Percentiles rank a stretch among this genome's conserved stretches.
phyloP scores from a whole-genome alignment of 345 rosid genomes.

The Laguncularia racemosa region DNA sequence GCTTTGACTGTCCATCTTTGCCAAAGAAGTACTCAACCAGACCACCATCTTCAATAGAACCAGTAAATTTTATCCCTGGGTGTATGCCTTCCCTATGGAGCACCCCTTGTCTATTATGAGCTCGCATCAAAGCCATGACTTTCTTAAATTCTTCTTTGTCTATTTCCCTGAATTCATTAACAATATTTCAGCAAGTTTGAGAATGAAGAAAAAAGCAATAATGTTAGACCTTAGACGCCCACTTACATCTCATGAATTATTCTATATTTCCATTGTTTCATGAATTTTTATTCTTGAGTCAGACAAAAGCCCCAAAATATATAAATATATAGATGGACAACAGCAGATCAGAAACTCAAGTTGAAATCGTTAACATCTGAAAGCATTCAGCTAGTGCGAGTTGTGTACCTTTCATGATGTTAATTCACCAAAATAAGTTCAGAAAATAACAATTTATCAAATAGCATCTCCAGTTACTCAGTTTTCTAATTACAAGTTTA shows the following conservation, averaged over 20 bases:
- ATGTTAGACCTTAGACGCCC: too few species aligned
- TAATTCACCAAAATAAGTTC: too few species aligned
- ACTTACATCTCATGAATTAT: too few species aligned
- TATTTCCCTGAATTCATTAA: slow-evolving; percentile 51
- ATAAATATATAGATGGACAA: too few species aligned
- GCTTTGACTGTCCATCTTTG: slow-evolving; percentile 55
- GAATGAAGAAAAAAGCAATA: too few species aligned
- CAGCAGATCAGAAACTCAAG: neutral
- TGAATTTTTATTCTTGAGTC: too few species aligned
- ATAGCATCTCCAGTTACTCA: too few species aligned
- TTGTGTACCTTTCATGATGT: too few species aligned
- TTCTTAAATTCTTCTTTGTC: slow-evolving; percentile 79
- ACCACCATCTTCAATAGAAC: slow-evolving; percentile 78
- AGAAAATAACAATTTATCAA: too few species aligned
- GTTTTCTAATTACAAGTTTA: neutral
- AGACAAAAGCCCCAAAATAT: too few species aligned
- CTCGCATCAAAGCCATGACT: slow-evolving; percentile 90
- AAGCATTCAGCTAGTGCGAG: too few species aligned
- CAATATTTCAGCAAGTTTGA: neutral
- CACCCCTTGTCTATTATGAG: slow-evolving; percentile 75
- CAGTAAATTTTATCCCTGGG: slow-evolving; percentile 48
- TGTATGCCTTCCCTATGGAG: slow-evolving; percentile 64
- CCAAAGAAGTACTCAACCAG: slow-evolving; percentile 84
- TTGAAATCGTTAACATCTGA: neutral
- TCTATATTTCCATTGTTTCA: too few species aligned